A percentile compares a stretch with the other conserved stretches of the same genome.
Conservation (phyloP, 2,329 filamentous ascomycete species). For the Botrytis galanthina region DNA sequence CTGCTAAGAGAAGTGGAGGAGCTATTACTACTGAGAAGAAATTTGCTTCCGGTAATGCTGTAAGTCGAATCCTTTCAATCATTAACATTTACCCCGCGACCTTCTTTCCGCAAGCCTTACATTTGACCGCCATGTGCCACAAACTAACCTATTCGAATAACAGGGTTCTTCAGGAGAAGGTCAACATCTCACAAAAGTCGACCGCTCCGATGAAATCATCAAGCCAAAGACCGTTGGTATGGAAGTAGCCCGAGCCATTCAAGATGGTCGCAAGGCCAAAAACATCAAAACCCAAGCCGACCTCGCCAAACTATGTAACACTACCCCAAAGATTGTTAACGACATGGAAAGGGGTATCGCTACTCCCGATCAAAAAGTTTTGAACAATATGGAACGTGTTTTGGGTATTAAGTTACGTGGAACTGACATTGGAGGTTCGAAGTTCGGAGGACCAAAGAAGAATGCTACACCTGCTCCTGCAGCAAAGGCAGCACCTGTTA, state of each 20-base stretch:
- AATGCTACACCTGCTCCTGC: background rate
- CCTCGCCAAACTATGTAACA: slow-evolving; percentile 84
- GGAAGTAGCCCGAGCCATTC: slow-evolving; percentile 79
- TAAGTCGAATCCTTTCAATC: slow-evolving; percentile 48
- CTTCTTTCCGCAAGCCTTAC: background rate
- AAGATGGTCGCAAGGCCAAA: slow-evolving; percentile 72
- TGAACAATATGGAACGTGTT: slow-evolving; percentile 74
- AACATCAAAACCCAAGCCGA: slow-evolving; percentile 92
- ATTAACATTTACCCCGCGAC: background rate
- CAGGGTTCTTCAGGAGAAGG: slow-evolving; percentile 56
- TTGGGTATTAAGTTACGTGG: slow-evolving; percentile 88
- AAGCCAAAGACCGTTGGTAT: slow-evolving; percentile 90
- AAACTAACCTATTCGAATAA: slow-evolving; percentile 24
- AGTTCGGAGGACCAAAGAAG: slow-evolving; percentile 57
- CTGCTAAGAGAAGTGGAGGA: slow-evolving; percentile 76
- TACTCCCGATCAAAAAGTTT: slow-evolving; percentile 78
- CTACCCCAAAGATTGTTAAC: slow-evolving; percentile 73
- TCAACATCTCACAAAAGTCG: slow-evolving; percentile 95
- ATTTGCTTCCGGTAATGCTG: slow-evolving; percentile 70
- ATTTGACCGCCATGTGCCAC: background rate
- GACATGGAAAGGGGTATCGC: slow-evolving; percentile 82
- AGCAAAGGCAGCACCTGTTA: slow-evolving; percentile 23
- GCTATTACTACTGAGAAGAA: slow-evolving; percentile 93
- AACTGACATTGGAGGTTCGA: slow-evolving; percentile 78
- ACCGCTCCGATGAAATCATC: slow-evolving; percentile 95